A percentile compares a stretch with the other conserved stretches of the same genome.
Conservation (phyloP, 2,329 filamentous ascomycete species). For the Talaromyces sp. region DNA sequence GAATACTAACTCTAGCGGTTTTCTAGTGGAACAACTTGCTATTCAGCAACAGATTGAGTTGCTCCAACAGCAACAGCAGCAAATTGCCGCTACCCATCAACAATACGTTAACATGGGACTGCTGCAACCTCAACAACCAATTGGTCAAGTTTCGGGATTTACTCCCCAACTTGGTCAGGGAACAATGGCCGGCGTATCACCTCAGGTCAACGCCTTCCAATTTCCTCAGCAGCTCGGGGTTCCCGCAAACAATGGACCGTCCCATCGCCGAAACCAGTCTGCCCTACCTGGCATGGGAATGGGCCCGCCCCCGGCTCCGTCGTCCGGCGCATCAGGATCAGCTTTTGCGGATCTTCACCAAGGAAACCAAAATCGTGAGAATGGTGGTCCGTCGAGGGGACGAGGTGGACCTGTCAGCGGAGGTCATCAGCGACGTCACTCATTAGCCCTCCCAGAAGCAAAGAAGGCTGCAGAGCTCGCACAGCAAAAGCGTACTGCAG, state of each 20-base stretch:
- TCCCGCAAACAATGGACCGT: conserved; percentile 72
- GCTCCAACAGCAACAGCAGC: conserved; percentile 95
- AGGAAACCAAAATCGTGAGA: conserved; percentile 68
- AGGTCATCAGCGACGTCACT: conserved; percentile 91
- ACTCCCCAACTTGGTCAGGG: conserved; percentile 64
- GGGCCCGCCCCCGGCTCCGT: conserved; percentile 88
- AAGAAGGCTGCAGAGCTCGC: conserved; percentile 97
- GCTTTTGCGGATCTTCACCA: conserved; percentile 61
- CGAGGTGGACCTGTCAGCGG: conserved; percentile 66
- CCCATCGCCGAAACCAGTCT: conserved; percentile 97
- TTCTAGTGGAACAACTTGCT: conserved; percentile 87
- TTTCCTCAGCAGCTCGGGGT: conserved; percentile 61
- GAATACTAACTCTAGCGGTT: conserved; percentile 37
- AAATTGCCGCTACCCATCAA: conserved; percentile 93
- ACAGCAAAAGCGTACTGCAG: conserved; percentile 92
- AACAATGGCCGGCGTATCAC: conserved; percentile 68
- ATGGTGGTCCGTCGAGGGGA: conserved; percentile 65
- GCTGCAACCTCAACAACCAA: conserved; percentile 77
- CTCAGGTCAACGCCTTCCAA: conserved; percentile 77
- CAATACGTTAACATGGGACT: conserved; percentile 98
- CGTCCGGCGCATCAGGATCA: conserved; percentile 79
- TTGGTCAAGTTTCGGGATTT: conserved; percentile 68
- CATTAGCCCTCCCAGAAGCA: conserved; percentile 86
- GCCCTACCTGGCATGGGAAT: conserved; percentile 89
- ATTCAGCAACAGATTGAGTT: conserved; percentile 98